A percentile compares a stretch with the other conserved stretches of the same genome.
Conservation (phyloP, 805 yeast genomes). For the Ogataea methanolica region DNA sequence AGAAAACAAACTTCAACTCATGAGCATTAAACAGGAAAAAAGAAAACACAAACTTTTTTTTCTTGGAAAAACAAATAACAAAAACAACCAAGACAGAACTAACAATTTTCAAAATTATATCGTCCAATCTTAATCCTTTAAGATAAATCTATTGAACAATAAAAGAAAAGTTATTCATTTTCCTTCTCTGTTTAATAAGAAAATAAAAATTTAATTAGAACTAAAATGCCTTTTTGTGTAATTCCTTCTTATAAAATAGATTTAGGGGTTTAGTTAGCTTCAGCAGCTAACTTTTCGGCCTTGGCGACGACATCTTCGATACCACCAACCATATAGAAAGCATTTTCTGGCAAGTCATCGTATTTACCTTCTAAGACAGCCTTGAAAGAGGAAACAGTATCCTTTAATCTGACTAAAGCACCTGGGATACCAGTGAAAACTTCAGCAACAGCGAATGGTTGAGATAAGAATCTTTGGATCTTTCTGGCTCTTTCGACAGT, state of each 20-base stretch:
- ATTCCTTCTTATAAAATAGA: background rate
- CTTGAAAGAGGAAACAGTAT: conserved; percentile 91
- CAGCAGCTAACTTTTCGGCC: conserved; percentile 98
- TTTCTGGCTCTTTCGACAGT: conserved; percentile 99
- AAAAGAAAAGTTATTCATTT: background rate
- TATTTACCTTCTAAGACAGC: conserved; percentile 97
- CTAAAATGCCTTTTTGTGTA: too few relatives aligned
- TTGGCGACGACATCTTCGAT: conserved; percentile 97
- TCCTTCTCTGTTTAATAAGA: background rate
- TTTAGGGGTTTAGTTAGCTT: conserved; percentile 50
- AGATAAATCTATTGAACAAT: background rate
- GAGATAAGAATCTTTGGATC: conserved; percentile 99
- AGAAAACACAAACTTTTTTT: background rate
- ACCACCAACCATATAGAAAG: conserved; percentile 99
- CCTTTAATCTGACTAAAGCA: conserved; percentile 94
- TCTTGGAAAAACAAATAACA: too few relatives aligned
- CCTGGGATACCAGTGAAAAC: conserved; percentile 99
- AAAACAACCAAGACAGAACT: too few relatives aligned
- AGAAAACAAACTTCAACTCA: background rate
- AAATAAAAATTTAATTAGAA: too few relatives aligned
- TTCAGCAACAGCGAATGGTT: conserved; percentile 99
- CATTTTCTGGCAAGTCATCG: conserved; percentile 98
- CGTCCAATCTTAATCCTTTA: background rate
- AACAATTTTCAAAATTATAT: too few relatives aligned
- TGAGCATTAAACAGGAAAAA: background rate